phyloP scores from a whole-genome alignment of 2,329 filamentous ascomycete genomes.

The Stachybotrys elegans region DNA sequence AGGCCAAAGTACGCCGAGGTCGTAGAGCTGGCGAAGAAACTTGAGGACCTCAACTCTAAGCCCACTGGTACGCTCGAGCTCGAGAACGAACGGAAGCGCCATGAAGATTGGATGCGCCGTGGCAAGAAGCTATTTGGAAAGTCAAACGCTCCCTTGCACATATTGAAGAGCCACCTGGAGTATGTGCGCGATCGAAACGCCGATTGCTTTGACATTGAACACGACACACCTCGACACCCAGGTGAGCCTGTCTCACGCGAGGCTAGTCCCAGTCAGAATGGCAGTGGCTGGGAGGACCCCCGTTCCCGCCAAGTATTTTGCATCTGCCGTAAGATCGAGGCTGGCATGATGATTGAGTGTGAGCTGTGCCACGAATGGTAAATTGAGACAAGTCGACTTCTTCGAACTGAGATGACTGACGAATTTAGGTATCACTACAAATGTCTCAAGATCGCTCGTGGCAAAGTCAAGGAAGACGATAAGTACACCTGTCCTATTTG shows the following conservation, averaged over 20 bases:
- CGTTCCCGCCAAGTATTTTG: slow-evolving; percentile 82
- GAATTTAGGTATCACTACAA: slow-evolving; percentile 84
- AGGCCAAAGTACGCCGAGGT: slow-evolving; percentile 86
- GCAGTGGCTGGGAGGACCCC: slow-evolving; percentile 55
- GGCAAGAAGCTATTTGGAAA: slow-evolving; percentile 98
- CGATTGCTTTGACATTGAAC: slow-evolving; percentile 82
- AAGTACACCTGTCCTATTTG: slow-evolving; percentile 98
- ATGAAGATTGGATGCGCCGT: slow-evolving; percentile 98
- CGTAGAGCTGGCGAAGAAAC: slow-evolving; percentile 79
- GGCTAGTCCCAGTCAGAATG: slow-evolving; percentile 52
- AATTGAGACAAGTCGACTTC: slow-evolving; percentile 32
- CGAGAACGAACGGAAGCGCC: slow-evolving; percentile 87
- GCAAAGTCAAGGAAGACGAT: slow-evolving; percentile 97
- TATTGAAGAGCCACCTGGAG: slow-evolving; percentile 90
- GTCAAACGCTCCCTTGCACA: slow-evolving; percentile 93
- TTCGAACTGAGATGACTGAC: neutral
- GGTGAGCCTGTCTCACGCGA: slow-evolving; percentile 90
- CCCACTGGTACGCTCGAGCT: slow-evolving; percentile 86
- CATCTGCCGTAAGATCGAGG: slow-evolving; percentile 88
- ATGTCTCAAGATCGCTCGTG: slow-evolving; percentile 93
- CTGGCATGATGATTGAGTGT: slow-evolving; percentile 99
- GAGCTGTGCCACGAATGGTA: slow-evolving; percentile 97
- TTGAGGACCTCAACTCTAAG: slow-evolving; percentile 89
- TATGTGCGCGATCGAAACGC: slow-evolving; percentile 85
- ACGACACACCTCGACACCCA: slow-evolving; percentile 81